phyloP scores from a whole-genome alignment of 108 stramenopile species.

The Discostella pseudostelligera region DNA sequence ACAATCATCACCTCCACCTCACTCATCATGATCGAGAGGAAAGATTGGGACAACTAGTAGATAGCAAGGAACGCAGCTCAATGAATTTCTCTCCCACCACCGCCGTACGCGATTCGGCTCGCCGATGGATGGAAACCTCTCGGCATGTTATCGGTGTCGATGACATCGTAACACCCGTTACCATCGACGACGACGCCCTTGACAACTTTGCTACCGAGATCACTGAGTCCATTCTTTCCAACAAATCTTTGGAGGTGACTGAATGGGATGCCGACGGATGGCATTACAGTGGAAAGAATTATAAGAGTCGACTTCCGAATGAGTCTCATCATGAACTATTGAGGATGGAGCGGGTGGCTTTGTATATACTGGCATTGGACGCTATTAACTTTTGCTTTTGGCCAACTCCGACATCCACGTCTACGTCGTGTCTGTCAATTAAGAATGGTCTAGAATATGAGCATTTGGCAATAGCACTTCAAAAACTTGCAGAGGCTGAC shows the following conservation, averaged over 20 bases:
- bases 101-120: constrained; percentile 35
- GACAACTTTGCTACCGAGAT: constrained; percentile 34
- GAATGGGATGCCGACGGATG: constrained; percentile 89
- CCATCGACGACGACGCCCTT: constrained; percentile 35
- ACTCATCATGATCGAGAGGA: no score
- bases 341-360: constrained; percentile 69
- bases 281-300: constrained; percentile 71
- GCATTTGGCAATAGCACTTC: constrained; percentile 77
- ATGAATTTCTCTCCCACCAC: constrained; percentile 37
- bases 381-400: constrained; percentile 96
- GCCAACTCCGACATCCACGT: constrained; percentile 45
- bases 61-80: background rate
- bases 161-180: constrained; percentile 27
- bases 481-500: constrained; percentile 66
- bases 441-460: constrained; percentile 80
- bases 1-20: no score
- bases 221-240: constrained; percentile 15
- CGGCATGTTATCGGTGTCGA: no score
- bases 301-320: constrained; percentile 23
- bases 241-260: constrained; percentile 19
- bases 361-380: constrained; percentile 88
- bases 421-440: background rate
- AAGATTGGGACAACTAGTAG: no score
- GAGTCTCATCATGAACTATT: constrained; percentile 34
- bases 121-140: constrained; percentile 25